Evolutionary conservation across 1,284 basidiomycete genomes (phyloP).

Genomic region (Amylostereum areolatum): DNA sequence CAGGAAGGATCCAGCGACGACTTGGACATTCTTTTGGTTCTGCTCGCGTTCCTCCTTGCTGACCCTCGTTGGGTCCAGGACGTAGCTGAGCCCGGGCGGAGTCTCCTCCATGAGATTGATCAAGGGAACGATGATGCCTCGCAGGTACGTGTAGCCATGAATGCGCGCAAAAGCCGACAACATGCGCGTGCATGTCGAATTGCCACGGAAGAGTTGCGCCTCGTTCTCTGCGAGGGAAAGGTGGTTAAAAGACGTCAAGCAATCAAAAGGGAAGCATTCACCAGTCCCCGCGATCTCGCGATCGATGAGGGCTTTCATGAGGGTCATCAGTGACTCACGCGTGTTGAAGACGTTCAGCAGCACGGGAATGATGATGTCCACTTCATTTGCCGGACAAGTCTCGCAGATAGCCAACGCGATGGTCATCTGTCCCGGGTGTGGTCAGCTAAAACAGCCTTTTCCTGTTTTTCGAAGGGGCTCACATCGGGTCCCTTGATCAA

Average conservation of each 20-base stretch:
- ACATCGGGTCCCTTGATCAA: constrained; percentile 72
- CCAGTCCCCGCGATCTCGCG: constrained; percentile 76
- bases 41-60: constrained; percentile 55
- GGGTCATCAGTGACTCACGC: constrained; percentile 60
- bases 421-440: constrained; percentile 44
- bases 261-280: constrained; percentile 20
- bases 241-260: not conserved
- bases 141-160: constrained; percentile 85
- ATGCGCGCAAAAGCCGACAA: constrained; percentile 80
- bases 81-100: constrained; percentile 72
- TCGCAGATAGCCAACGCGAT: constrained; percentile 85
- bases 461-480: constrained; percentile 18
- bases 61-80: constrained; percentile 70
- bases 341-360: constrained; percentile 84
- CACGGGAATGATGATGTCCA: constrained; percentile 82
- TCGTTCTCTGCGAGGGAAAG: constrained; percentile 54
- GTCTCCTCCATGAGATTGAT: constrained; percentile 69
- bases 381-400: constrained; percentile 70
- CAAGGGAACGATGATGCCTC: constrained; percentile 71
- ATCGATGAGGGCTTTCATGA: constrained; percentile 83
- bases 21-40: constrained; percentile 69
- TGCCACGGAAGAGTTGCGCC: constrained; percentile 76
- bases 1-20: constrained; percentile 74
- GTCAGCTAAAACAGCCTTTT: not conserved
- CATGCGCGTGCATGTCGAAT: constrained; percentile 81